Base-by-base conservation (phyloP, 345 rosid species). In the Tarenaya hassleriana region DNA sequence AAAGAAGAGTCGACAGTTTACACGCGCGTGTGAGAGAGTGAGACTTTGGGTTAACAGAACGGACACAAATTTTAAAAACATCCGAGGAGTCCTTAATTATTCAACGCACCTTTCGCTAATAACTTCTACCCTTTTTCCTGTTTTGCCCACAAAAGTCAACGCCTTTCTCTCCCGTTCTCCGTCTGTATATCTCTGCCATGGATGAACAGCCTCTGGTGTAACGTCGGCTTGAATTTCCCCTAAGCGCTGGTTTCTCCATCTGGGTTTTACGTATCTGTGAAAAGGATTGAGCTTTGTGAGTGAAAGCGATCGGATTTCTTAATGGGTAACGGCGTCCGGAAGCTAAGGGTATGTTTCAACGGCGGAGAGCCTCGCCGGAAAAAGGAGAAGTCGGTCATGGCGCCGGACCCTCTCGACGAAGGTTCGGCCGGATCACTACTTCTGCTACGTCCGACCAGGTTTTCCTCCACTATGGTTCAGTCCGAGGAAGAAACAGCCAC, bases 391-490 rank as follows among this genome's bases (percentile, higher is more conserved):
- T 41, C 77, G 1, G 45, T 69, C 5, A 46, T 62, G 5, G 14
- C 69, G 33, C 60, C 82, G n/a, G 78, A 75, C 46, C 84, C 82
- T 0, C 72, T 79, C 4, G 87, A 85, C 32, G 89, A 82, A 33
- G 86, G 84, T 1, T 74, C 81, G 1, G 94, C n/a, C n/a, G n/a
- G n/a, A 89, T 1, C 94, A 81, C 70, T 79, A 88, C 7, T 84
- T 84, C 73, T 77, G 89, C 69, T 84, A 84, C 52, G 78, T 84
- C 1, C 69, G 82, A 7, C 80, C 94, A 8, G 84, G 0, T 17
- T 74, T 0, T 75, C 86, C 0, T 77, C 76, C 10, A 81, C 94
- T 32, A 75, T 78, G 51, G 84, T 81, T 60, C 79, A 84, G 60
- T 81, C 94, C 10, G 78, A 73, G 7, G 88, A 81, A 24, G 66